Base-by-base conservation (phyloP, 257 asterid species). In the Capsicum pubescens region DNA sequence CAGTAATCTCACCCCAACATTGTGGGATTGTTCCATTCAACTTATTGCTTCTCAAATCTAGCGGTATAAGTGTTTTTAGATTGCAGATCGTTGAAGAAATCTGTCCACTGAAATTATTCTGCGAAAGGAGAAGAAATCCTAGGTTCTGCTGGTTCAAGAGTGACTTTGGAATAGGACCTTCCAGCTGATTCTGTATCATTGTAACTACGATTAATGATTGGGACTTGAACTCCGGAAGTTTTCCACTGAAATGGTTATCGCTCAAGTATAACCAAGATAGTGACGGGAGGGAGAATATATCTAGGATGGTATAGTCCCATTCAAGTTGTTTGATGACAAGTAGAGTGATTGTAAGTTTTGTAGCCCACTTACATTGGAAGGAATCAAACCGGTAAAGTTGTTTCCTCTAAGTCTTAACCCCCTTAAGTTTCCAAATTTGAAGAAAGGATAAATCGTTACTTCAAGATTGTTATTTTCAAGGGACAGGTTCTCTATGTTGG, bases 31-130 rank as follows among this genome's bases (percentile, higher is more conserved):
- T 63, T 60, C 84, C 32, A 5, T 54, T 3, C 46, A 81, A n/a
- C 42, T 48, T 63, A 6, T 32, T 55, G 6, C n/a, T 14, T 11
- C 8, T 2, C 9, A 78, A 55, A 1, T 78, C 32, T 13, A 78
- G 14, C 2, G 7, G 11, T 1, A 0, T 0, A 0, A 26, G 0
- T 9, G 32, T 1, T 68, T 3, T 61, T 1, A 63, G 14, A 58
- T 81, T 64, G 36, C 78, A 81, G 17, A 48, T 46, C 3, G 50
- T 0, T 16, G 69, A 64, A 63, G 63, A 7, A 12, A 63, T 36
- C 17, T 44, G 42, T 12, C 67, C 55, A 60, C 1, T 58, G 1
- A 39, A 8, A 57, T 56, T 17, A 42, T 26, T 59, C 8, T 80
- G 32, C 1, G 55, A 21, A 61, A 81, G 76, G 12, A 0, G 1